Evolutionary conservation across 139 green algal species (phyloP).

Genomic region (Eudorina sp.): DNA sequence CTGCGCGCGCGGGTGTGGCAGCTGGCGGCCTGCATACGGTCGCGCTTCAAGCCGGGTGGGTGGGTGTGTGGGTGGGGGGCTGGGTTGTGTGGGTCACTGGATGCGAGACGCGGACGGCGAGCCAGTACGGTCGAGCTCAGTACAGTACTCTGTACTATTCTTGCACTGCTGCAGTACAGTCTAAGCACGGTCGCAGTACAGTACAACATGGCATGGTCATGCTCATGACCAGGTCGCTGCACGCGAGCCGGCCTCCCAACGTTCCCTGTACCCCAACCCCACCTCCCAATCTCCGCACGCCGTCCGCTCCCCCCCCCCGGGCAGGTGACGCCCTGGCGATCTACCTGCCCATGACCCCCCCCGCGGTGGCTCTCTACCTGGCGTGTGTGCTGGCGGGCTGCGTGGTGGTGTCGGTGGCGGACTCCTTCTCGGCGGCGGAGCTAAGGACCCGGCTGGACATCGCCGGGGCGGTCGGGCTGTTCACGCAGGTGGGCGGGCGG

Average conservation of each 20-base stretch:
- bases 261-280: no score
- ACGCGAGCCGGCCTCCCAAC: no score
- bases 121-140: no score
- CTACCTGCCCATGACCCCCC: constrained; percentile 84
- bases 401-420: constrained; percentile 70
- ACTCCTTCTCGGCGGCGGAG: constrained; percentile 86
- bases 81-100: not conserved
- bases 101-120: no score
- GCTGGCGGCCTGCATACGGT: constrained; percentile 55
- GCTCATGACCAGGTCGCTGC: no score
- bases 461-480: constrained; percentile 71
- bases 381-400: constrained; percentile 88
- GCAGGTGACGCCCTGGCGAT: constrained; percentile 85
- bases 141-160: no score
- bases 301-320: no score
- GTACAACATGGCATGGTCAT: no score
- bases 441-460: constrained; percentile 85
- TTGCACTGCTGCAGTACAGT: no score
- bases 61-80: not conserved
- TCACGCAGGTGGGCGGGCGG: constrained; percentile 84
- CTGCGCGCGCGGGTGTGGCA: constrained; percentile 53
- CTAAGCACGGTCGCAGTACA: no score
- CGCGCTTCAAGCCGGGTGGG: constrained; percentile 65
- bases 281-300: no score
- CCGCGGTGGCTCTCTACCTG: constrained; percentile 84